Conservation (phyloP, 169 alveolate genomes). For the Plasmodium blacklocki region DNA sequence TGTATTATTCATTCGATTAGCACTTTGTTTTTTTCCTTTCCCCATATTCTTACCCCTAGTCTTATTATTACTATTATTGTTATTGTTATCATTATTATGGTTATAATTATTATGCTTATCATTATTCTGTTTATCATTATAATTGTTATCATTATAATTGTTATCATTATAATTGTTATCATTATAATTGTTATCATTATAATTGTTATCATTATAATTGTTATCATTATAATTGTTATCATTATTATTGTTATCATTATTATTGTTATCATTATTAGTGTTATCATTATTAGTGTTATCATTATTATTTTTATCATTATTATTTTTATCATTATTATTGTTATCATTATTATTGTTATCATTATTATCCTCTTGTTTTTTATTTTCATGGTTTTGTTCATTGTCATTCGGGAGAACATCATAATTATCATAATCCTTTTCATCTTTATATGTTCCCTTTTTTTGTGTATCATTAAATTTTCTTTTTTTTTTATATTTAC, state of each 20-base stretch:
- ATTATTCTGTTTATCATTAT: not conserved
- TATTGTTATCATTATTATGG: not conserved
- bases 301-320: not conserved
- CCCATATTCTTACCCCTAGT: not conserved
- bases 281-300: not conserved
- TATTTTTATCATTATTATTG: not conserved
- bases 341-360: not conserved
- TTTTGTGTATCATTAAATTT: slow-evolving; percentile 39
- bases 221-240: not conserved
- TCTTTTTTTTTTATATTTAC: slow-evolving; percentile 71
- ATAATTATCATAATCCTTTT: not conserved
- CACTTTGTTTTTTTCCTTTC: not conserved
- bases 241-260: not conserved
- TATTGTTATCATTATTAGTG: slow-evolving; percentile 1
- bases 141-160: not conserved
- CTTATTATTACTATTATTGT: not conserved
- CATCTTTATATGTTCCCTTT: not conserved
- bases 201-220: not conserved
- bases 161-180: not conserved
- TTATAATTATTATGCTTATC: not conserved
- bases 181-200: not conserved
- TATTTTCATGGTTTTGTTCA: not conserved
- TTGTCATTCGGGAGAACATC: not conserved
- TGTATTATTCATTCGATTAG: too few relatives aligned
- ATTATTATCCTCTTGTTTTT: not conserved